Conservation (phyloP, 331 rosid genomes). For the Erythrophleum ivorense region DNA sequence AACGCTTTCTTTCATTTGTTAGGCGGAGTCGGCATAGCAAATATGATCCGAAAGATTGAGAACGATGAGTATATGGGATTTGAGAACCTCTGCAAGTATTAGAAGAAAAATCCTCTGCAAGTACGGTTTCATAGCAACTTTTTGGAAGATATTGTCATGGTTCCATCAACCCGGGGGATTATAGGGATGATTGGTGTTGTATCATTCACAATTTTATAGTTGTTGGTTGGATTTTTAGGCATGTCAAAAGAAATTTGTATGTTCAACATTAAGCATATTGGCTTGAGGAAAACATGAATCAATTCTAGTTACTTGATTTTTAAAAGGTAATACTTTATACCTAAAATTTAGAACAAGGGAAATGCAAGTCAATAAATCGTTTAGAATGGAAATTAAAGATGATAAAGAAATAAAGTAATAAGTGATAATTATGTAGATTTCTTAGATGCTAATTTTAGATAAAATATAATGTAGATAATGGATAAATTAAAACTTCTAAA, state of each 20-base stretch:
- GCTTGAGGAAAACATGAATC: background rate
- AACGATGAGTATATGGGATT: conserved; percentile 88
- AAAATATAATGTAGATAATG: too few species aligned
- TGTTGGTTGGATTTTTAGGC: background rate
- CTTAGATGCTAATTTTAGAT: too few species aligned
- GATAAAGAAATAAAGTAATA: too few species aligned
- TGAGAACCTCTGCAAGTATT: conserved; percentile 75
- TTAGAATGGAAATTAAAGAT: too few species aligned
- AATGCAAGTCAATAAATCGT: too few species aligned
- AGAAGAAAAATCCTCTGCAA: background rate
- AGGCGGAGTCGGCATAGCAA: conserved; percentile 93
- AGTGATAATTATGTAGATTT: too few species aligned
- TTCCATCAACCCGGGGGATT: background rate
- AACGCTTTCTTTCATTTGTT: conserved; percentile 29
- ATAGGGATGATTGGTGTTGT: conserved; percentile 3
- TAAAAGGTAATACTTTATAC: too few species aligned
- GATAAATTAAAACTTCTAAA: too few species aligned
- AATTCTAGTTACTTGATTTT: too few species aligned
- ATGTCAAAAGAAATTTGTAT: background rate
- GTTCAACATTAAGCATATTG: background rate
- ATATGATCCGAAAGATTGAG: conserved; percentile 62
- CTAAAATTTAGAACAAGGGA: too few species aligned
- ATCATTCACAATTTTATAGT: background rate
- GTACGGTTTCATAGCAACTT: conserved; percentile 27
- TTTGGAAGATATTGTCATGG: conserved; percentile 30